These are phyloP conservation scores for Dothideomycetes sp. DNA, from an alignment of 2,329 filamentous ascomycete species.

Conservation along the genomic window DNA sequence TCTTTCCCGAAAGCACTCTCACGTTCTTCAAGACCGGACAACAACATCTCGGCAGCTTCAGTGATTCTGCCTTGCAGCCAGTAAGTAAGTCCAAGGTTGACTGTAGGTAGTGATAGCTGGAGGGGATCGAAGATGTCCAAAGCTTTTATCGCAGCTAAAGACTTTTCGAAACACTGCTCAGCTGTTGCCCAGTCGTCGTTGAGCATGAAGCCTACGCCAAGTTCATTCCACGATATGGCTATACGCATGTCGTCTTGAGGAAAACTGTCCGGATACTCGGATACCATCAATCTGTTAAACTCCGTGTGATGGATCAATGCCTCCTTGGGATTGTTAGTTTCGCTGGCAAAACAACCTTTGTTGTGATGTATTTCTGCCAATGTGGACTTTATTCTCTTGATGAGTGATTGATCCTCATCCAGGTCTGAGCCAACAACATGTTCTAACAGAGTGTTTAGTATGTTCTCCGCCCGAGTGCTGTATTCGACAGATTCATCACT, in stretches of 20 bases:
- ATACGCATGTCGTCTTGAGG: conserved; percentile 13
- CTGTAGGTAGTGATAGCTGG: conserved; percentile 16
- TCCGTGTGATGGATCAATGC: conserved; percentile 13
- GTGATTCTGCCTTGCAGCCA: conserved; percentile 17
- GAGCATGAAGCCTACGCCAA: conserved; percentile 18
- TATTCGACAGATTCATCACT: conserved; percentile 12
- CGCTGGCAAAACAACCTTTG: conserved; percentile 16
- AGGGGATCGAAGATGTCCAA: conserved; percentile 14
- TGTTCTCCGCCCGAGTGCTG: too few relatives aligned
- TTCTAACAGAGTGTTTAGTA: too few relatives aligned
- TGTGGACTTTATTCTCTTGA: conserved; percentile 12
- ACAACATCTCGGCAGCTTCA: conserved; percentile 9
- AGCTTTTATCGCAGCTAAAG: conserved; percentile 2
- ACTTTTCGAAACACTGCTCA: conserved; percentile 10
- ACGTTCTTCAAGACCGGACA: neutral
- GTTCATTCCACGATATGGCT: conserved; percentile 18
- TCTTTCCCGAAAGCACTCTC: neutral
- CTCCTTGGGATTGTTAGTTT: conserved; percentile 17
- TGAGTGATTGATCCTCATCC: too few relatives aligned
- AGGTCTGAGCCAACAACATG: too few relatives aligned
- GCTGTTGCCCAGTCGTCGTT: conserved; percentile 15
- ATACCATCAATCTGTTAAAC: neutral
- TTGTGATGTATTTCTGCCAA: conserved; percentile 18
- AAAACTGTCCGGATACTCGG: neutral
- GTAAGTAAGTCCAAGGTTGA: conserved; percentile 18